Evolutionary conservation across 805 yeast species (phyloP), one percentile per base, ranked within the genome.

Genomic region (Wickerhamomyces tratensis): DNA sequence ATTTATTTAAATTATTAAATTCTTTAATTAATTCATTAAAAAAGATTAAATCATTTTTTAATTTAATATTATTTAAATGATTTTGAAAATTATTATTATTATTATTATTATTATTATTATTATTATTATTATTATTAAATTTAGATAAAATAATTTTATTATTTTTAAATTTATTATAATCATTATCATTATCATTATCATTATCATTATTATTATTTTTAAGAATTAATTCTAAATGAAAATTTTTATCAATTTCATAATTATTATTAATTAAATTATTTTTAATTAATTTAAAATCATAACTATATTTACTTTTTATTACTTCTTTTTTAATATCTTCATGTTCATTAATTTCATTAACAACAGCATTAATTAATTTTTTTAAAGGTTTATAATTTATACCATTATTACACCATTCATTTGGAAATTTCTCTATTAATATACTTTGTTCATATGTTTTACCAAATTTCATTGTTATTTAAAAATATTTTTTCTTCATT

Each of bases 401-500:
- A 12, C 88, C 85, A 7, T 76, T 72, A 29, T 67, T 71, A 0
- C 74, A 63, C 93, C 93, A 83, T 25, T 76, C 81, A 27, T 64
- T 67, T 6, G 91, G 91, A 13, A 82, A 66, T 3, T 72, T 69
- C 39, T 78, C 82, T 42, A 74, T 80, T 34, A 65, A 66, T 25
- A 84, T 67, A 3, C 78, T 72, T 50, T 79, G 76, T 53, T 83
- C 82, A 43, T 80, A 73, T 6, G 74, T 71, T 56, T 83, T 84
- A 5, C 86, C 89, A 56, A 84, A 83, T 69, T 83, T 84, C 91
- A 84, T 84, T 7, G 10, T n/a, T n/a, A n/a, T n/a, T n/a, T n/a
- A n/a, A n/a, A n/a, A n/a, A n/a, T n/a, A n/a, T n/a, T n/a, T n/a
- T n/a, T n/a, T n/a, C n/a, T n/a, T n/a, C n/a, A n/a, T n/a, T n/a